Percentiles rank a stretch among this genome's conserved stretches.
phyloP scores from a whole-genome alignment of 169 alveolate genomes.

The Plasmodium cynomolgi region DNA sequence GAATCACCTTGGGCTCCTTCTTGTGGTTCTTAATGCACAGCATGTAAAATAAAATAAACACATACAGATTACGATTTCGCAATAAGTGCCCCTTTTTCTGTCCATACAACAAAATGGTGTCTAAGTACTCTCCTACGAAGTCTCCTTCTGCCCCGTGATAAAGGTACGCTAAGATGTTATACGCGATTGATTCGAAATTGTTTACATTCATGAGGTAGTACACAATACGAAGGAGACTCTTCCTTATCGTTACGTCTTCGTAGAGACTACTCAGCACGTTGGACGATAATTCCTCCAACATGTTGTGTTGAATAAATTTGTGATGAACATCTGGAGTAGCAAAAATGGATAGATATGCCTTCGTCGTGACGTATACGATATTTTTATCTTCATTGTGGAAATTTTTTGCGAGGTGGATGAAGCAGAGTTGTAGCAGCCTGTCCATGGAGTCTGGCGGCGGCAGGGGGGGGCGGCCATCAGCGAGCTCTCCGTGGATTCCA shows the following conservation, averaged over 20 bases:
- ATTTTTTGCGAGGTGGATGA: conserved; percentile 1
- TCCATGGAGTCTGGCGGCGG: not conserved
- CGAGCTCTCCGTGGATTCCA: too few relatives aligned
- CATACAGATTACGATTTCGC: conserved; percentile 9
- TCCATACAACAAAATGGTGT: conserved; percentile 29
- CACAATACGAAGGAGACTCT: conserved; percentile 8
- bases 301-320: not conserved
- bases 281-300: not conserved
- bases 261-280: conserved; percentile 15
- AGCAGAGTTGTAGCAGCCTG: conserved; percentile 15
- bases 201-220: conserved; percentile 34
- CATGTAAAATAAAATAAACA: conserved; percentile 36
- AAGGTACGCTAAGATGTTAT: not conserved
- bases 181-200: conserved; percentile 12
- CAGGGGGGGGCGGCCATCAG: not conserved
- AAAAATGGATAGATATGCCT: conserved; percentile 7
- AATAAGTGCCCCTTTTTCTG: not conserved
- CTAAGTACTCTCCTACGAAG: conserved; percentile 30
- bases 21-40: conserved; percentile 47
- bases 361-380: conserved; percentile 24
- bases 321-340: not conserved
- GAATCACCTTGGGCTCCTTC: not conserved
- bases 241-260: conserved; percentile 29
- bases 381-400: conserved; percentile 40
- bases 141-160: not conserved